Base-by-base conservation (phyloP, 495 filamentous ascomycete species). In the Pseudevernia furfuracea region DNA sequence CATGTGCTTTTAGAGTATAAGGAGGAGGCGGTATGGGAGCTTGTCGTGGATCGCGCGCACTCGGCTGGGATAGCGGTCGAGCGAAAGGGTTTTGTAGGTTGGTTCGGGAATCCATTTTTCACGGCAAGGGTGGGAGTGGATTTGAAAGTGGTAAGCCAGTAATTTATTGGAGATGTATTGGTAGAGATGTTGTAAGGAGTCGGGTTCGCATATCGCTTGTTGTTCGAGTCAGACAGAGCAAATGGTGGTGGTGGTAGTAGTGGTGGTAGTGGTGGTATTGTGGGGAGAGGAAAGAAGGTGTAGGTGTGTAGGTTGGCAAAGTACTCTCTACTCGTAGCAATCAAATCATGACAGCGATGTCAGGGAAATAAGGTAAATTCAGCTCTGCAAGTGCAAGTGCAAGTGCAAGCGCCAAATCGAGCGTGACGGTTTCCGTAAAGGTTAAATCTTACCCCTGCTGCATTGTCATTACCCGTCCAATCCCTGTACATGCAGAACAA, bases 11-110 rank as follows among this genome's bases (percentile, higher is more conserved):
- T 32, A 64, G 43, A 58, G 66, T 57, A 43, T 63, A 65, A 36
- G 65, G 68, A 57, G 66, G 66, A 23, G 67, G 66, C 38, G 68
- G 68, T 48, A 65, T 61, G 25, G 67, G 60, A 44, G 69, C 67
- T 46, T 65, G 60, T 52, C 63, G 65, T 17, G 63, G 41, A 55
- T 70, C 61, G 28, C 58, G 65, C 14, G 57, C 17, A 25, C 52
- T 62, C 30, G 61, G 59, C 41, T 64, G 68, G 4, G 70, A 66
- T 0, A 59, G 68, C 3, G 68, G 66, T 46, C 60, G 64, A 37
- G 66, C 4, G 38, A 67, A 65, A 23, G 61, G 38, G 32, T 61
- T 53, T 21, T 62, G 67, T n/a, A 43, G 30, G 46, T 44, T 58
- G 28, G 23, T 63, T 46, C 61, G 62, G 55, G 32, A 38, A 58